phyloP scores from a whole-genome alignment of 768 basidiomycete species.

The Artomyces pyxidatus region DNA sequence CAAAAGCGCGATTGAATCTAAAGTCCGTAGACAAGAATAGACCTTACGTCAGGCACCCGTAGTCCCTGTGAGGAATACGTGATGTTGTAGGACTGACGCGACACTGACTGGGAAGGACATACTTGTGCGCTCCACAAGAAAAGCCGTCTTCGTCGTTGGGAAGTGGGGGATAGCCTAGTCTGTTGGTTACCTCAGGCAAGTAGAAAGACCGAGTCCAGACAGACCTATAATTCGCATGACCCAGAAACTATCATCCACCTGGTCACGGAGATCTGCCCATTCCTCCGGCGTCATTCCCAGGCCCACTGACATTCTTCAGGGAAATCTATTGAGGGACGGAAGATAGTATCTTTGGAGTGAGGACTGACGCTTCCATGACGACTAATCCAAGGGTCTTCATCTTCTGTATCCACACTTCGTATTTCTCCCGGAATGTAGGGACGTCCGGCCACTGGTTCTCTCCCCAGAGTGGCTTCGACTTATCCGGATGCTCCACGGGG shows the following conservation, averaged over 20 bases:
- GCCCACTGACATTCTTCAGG: slow-evolving; percentile 68
- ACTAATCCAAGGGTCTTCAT: slow-evolving; percentile 78
- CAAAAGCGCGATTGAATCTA: slow-evolving; percentile 8
- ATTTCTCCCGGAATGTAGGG: slow-evolving; percentile 49
- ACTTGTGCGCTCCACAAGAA: slow-evolving; percentile 91
- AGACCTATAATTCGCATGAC: slow-evolving; percentile 76
- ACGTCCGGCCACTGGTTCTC: slow-evolving; percentile 82
- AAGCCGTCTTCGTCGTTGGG: slow-evolving; percentile 73
- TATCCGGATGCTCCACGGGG: slow-evolving; percentile 64
- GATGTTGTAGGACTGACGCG: not conserved
- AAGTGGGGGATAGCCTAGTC: slow-evolving; percentile 76
- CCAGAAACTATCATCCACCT: slow-evolving; percentile 87
- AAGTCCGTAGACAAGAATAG: not conserved
- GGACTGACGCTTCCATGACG: slow-evolving; percentile 76
- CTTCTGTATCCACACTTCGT: slow-evolving; percentile 72
- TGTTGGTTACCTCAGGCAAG: not conserved
- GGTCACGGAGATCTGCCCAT: slow-evolving; percentile 54
- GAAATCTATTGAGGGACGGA: not conserved
- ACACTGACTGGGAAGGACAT: slow-evolving; percentile 9
- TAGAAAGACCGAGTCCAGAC: slow-evolving; percentile 6
- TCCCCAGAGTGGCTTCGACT: slow-evolving; percentile 66
- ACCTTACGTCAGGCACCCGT: slow-evolving; percentile 80
- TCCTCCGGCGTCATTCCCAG: slow-evolving; percentile 66
- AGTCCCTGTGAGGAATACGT: slow-evolving; percentile 49
- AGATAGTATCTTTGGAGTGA: not conserved